Conservation (phyloP, 75 land plant genomes). For the Pseudotsuga menziesii region DNA sequence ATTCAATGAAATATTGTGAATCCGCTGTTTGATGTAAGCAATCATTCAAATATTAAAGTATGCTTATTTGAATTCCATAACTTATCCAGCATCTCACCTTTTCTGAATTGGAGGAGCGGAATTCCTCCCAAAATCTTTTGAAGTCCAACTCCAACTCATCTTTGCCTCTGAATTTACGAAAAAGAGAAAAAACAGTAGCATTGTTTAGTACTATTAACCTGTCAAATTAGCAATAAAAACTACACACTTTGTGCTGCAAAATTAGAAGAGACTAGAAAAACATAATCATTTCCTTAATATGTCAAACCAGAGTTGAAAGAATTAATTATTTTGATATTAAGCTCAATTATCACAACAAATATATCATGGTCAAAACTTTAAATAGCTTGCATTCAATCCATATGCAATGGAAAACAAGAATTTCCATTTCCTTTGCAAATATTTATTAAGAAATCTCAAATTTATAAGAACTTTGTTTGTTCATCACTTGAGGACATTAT, state of each 20-base stretch:
- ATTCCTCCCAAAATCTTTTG: slow-evolving; percentile 93
- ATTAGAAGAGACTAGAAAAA: neutral
- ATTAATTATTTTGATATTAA: neutral
- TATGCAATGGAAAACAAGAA: neutral
- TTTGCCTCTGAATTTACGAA: slow-evolving; percentile 50
- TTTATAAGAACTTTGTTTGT: neutral
- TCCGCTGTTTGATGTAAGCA: neutral
- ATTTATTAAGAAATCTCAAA: neutral
- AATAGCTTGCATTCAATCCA: neutral
- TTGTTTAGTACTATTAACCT: neutral
- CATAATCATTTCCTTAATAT: neutral
- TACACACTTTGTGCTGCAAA: neutral
- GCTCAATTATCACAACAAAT: neutral
- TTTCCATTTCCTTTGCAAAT: neutral
- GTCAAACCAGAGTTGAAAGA: neutral
- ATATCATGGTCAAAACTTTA: neutral
- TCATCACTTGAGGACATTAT: too few species aligned
- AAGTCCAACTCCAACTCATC: slow-evolving; percentile 95
- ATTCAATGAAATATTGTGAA: slow-evolving; percentile 2
- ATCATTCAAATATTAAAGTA: neutral
- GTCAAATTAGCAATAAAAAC: neutral
- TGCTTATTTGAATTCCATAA: neutral
- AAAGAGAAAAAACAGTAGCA: neutral
- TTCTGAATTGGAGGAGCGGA: slow-evolving; percentile 84
- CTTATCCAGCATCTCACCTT: slow-evolving; percentile 50